These are phyloP conservation scores for Quercus aquifolioides DNA, from an alignment of 306 rosid genomes.

Conservation along the genomic window DNA sequence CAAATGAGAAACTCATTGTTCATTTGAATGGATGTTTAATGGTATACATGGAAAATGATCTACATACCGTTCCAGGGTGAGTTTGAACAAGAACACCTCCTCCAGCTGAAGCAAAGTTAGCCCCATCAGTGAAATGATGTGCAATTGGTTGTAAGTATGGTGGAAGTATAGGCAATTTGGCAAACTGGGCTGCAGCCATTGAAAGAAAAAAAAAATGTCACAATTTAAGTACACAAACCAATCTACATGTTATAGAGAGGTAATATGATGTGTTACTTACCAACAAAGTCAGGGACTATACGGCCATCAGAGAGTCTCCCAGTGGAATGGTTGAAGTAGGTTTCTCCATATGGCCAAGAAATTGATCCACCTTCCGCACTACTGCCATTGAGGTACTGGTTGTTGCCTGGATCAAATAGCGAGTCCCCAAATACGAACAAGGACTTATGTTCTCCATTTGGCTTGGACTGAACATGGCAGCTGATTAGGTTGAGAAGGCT, in stretches of 20 bases:
- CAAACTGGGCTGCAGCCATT: constrained; percentile 34
- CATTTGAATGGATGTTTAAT: too few species aligned
- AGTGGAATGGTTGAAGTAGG: constrained; percentile 31
- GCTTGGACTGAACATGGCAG: neutral
- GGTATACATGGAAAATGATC: neutral
- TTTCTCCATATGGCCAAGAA: constrained; percentile 38
- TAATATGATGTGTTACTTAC: neutral
- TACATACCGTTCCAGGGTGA: constrained; percentile 20
- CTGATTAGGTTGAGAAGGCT: neutral
- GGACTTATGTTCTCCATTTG: neutral
- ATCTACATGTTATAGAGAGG: neutral
- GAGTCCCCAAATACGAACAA: constrained; percentile 41
- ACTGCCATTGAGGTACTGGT: constrained; percentile 9
- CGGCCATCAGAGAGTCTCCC: constrained; percentile 46
- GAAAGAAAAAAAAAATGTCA: neutral
- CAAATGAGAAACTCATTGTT: too few species aligned
- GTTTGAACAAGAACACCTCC: constrained; percentile 29
- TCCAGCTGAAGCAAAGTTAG: constrained; percentile 45
- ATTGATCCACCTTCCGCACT: neutral
- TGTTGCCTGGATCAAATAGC: constrained; percentile 35
- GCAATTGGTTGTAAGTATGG: constrained; percentile 34
- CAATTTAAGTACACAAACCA: neutral
- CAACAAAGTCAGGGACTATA: constrained; percentile 34
- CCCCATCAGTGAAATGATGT: constrained; percentile 14
- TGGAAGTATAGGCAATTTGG: constrained; percentile 31